A percentile compares a stretch with the other conserved stretches of the same genome.
phyloP scores from a whole-genome alignment of 1,284 basidiomycete species.

The Puccinia polysora region DNA sequence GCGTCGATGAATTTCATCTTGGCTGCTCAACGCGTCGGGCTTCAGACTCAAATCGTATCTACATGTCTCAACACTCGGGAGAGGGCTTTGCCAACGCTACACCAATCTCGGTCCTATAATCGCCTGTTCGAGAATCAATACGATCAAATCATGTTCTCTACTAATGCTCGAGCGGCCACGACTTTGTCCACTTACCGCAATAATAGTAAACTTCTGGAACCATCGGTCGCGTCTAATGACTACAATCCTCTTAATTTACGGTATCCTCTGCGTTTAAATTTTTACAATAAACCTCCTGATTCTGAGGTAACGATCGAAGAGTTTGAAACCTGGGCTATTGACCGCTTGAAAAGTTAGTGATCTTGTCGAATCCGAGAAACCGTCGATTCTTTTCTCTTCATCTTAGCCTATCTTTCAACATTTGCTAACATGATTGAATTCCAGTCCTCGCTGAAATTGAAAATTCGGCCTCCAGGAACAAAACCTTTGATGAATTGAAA shows the following conservation, averaged over 20 bases:
- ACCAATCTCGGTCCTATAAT: too few species aligned
- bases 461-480: slow-evolving; percentile 77
- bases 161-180: not conserved
- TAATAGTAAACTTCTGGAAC: not conserved
- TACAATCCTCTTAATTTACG: slow-evolving; percentile 42
- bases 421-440: not conserved
- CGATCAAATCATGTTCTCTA: not conserved
- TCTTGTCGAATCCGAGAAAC: too few species aligned
- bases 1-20: too few species aligned
- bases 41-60: too few species aligned
- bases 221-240: not conserved
- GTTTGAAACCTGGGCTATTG: slow-evolving; percentile 86
- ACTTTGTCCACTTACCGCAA: not conserved
- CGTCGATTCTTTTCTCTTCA: slow-evolving; percentile 14
- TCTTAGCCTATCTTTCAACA: not conserved
- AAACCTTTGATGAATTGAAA: slow-evolving; percentile 70
- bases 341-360: slow-evolving; percentile 67
- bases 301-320: slow-evolving; percentile 93
- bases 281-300: slow-evolving; percentile 79
- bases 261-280: slow-evolving; percentile 72
- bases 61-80: too few species aligned
- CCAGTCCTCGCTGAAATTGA: slow-evolving; percentile 87
- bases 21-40: too few species aligned
- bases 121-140: too few species aligned
- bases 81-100: too few species aligned